Percentiles rank a stretch among this genome's conserved stretches.
These are phyloP conservation scores for Diversispora epigaea DNA, from an alignment of 192 early-diverging fungal species.

Conservation along the genomic window DNA sequence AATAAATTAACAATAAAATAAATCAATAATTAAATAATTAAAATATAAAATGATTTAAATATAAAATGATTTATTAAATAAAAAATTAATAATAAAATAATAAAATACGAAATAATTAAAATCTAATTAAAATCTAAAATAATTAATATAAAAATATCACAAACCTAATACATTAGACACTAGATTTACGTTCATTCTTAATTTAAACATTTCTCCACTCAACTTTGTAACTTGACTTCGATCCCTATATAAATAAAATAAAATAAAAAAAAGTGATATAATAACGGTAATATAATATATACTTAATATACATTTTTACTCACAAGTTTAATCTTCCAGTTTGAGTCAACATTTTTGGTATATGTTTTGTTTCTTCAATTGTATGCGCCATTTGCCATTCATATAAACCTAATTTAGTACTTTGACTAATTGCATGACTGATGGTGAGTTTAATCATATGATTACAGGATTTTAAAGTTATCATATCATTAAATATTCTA, in stretches of 20 bases:
- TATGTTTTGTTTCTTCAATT: conserved; percentile 59
- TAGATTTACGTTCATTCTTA: conserved; percentile 81
- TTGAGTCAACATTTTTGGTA: conserved; percentile 57
- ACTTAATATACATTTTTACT: background rate
- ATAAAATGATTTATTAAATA: background rate
- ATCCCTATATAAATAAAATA: conserved; percentile 7
- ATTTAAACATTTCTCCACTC: conserved; percentile 63
- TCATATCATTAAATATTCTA: conserved; percentile 84
- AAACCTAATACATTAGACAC: conserved; percentile 79
- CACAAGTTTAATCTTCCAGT: conserved; percentile 55
- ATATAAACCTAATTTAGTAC: conserved; percentile 57
- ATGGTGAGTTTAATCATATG: conserved; percentile 64
- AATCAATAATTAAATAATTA: too few relatives aligned
- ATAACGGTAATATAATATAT: background rate
- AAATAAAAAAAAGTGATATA: background rate
- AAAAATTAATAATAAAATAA: background rate
- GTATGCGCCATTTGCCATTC: conserved; percentile 63
- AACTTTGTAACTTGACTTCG: conserved; percentile 56
- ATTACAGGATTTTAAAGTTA: conserved; percentile 66
- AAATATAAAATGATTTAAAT: too few relatives aligned
- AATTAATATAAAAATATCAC: conserved; percentile 2
- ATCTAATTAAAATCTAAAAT: background rate
- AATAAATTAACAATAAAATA: background rate
- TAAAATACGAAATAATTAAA: too few relatives aligned
- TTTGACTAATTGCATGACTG: conserved; percentile 57